phyloP scores from a whole-genome alignment of 768 basidiomycete species.

The Baorangia bicolor region DNA sequence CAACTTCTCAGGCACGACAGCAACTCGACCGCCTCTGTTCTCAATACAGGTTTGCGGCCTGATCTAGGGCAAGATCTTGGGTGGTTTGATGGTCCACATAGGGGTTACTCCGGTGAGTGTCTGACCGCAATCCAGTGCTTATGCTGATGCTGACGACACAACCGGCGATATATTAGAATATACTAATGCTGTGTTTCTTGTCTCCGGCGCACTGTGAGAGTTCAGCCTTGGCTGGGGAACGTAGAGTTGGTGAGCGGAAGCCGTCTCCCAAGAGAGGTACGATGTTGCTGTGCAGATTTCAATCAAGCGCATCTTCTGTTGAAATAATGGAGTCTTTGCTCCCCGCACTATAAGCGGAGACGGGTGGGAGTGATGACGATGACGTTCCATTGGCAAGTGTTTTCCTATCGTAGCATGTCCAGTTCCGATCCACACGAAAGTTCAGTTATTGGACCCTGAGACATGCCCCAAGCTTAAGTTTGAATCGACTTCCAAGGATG shows the following conservation, averaged over 20 bases:
- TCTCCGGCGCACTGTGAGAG: slow-evolving; percentile 5
- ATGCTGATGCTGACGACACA: neutral
- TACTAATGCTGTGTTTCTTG: slow-evolving; percentile 6
- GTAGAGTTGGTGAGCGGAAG: neutral
- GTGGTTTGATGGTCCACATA: neutral
- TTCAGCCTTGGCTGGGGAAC: neutral
- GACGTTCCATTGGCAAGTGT: neutral
- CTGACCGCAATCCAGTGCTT: slow-evolving; percentile 1
- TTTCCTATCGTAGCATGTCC: neutral
- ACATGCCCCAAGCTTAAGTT: neutral
- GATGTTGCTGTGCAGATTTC: neutral
- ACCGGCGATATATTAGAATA: neutral
- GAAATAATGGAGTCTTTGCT: neutral
- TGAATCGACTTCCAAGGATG: too few species aligned
- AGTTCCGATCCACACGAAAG: slow-evolving; percentile 11
- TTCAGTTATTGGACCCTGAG: slow-evolving; percentile 1
- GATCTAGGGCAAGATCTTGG: neutral
- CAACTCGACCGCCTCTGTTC: neutral
- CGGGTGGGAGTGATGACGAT: neutral
- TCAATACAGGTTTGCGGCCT: neutral
- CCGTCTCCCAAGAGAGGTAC: slow-evolving; percentile 4
- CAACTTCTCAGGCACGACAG: neutral
- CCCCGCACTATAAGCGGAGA: neutral
- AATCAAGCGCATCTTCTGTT: neutral
- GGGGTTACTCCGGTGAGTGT: neutral